Evolutionary conservation across 129 eudicot species (phyloP).

Genomic region (Scalesia atractyloides): DNA sequence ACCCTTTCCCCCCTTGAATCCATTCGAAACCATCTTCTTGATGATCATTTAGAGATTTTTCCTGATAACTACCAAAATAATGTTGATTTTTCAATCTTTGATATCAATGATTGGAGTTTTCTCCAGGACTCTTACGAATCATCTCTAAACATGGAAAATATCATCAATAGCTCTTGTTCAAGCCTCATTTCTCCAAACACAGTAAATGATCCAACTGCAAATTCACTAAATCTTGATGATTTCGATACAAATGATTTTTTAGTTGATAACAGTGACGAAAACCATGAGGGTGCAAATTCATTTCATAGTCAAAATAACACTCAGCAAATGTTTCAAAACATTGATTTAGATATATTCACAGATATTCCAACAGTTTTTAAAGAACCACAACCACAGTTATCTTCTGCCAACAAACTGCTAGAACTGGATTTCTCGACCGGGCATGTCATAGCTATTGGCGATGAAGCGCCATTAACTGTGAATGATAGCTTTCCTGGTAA

Average conservation of each 20-base stretch:
- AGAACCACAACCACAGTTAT: not conserved
- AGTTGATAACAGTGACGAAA: not conserved
- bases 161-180: conserved; percentile 3
- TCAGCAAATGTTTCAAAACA: not conserved
- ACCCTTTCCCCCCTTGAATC: conserved; percentile 30
- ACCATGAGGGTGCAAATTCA: not conserved
- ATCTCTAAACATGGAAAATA: not conserved
- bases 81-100: not conserved
- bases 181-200: not conserved
- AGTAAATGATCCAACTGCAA: not conserved
- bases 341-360: not conserved
- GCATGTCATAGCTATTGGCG: not conserved
- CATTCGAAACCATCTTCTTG: conserved; percentile 32
- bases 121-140: conserved; percentile 2
- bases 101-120: conserved; percentile 3
- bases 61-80: conserved; percentile 9
- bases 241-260: too few species aligned
- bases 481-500: not conserved
- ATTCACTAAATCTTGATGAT: too few species aligned
- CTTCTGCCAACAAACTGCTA: not conserved
- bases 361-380: not conserved
- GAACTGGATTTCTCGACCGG: not conserved
- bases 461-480: not conserved
- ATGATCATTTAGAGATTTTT: conserved; percentile 24
- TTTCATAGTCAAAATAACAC: too few species aligned